These are phyloP conservation scores for Botrytis tulipae DNA, from an alignment of 2,329 filamentous ascomycete genomes.

Conservation along the genomic window DNA sequence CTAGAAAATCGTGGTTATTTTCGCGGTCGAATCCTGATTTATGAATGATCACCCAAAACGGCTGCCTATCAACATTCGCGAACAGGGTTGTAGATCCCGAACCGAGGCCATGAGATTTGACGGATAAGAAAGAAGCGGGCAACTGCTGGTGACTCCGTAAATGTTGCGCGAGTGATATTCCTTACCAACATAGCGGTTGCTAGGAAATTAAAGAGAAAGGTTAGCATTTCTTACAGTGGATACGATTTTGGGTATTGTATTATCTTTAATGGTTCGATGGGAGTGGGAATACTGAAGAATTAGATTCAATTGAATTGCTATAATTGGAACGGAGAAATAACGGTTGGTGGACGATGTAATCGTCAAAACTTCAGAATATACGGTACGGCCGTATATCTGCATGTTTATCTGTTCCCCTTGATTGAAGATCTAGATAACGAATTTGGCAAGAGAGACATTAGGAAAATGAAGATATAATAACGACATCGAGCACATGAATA, in stretches of 20 bases:
- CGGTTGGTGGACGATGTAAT: neutral
- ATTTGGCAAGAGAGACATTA: neutral
- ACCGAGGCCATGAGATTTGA: neutral
- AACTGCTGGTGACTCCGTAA: neutral
- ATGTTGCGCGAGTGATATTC: neutral
- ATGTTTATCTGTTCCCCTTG: neutral
- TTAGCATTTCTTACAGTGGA: neutral
- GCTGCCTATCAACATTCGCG: conserved; percentile 1
- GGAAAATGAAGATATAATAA: neutral
- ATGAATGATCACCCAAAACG: neutral
- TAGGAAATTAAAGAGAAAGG: neutral
- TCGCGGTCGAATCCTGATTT: neutral
- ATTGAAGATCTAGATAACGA: neutral
- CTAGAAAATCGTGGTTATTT: neutral
- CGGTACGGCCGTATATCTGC: neutral
- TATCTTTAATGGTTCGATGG: neutral
- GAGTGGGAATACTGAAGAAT: neutral
- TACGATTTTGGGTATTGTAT: neutral
- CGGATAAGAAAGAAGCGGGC: neutral
- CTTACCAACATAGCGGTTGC: neutral
- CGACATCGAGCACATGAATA: neutral
- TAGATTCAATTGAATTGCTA: neutral
- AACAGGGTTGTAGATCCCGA: neutral
- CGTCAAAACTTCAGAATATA: neutral
- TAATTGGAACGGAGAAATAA: neutral